Conservation (phyloP, 768 basidiomycete species). For the Lactarius indigo region DNA sequence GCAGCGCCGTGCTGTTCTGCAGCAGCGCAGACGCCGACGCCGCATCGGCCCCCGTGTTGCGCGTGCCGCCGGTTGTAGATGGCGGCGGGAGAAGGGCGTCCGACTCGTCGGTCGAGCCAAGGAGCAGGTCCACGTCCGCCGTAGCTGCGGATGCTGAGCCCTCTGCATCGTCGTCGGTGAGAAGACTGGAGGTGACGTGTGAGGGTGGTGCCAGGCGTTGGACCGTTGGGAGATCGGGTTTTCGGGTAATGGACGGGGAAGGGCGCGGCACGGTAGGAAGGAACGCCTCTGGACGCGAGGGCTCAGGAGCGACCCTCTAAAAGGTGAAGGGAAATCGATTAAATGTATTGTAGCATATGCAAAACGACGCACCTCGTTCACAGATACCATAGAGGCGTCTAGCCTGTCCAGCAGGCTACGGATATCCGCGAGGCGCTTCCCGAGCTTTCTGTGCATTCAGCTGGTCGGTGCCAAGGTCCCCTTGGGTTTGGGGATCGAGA, state of each 20-base stretch:
- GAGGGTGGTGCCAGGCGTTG: constrained; percentile 23
- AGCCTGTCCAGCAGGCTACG: constrained; percentile 51
- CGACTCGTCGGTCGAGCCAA: constrained; percentile 19
- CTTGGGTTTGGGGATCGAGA: background rate
- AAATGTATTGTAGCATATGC: background rate
- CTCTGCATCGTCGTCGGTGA: background rate
- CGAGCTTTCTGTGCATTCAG: constrained; percentile 36
- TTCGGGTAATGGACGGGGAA: constrained; percentile 21
- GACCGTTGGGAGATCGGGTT: background rate
- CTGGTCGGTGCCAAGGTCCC: background rate
- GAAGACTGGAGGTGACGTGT: constrained; percentile 24
- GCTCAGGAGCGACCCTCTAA: constrained; percentile 43
- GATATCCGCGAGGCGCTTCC: constrained; percentile 45
- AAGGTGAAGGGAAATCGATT: background rate
- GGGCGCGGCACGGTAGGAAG: constrained; percentile 53
- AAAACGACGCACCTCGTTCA: constrained; percentile 46
- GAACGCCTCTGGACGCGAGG: constrained; percentile 43
- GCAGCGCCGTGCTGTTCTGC: constrained; percentile 54
- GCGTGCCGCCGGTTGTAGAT: background rate
- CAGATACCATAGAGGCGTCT: constrained; percentile 48
- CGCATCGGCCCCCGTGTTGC: constrained; percentile 24
- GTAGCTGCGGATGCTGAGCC: background rate
- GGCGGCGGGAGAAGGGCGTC: constrained; percentile 29
- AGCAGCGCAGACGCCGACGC: constrained; percentile 39
- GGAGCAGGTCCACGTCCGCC: constrained; percentile 11